phyloP scores from a whole-genome alignment of 306 rosid genomes.

The Cyamopsis tetragonoloba region DNA sequence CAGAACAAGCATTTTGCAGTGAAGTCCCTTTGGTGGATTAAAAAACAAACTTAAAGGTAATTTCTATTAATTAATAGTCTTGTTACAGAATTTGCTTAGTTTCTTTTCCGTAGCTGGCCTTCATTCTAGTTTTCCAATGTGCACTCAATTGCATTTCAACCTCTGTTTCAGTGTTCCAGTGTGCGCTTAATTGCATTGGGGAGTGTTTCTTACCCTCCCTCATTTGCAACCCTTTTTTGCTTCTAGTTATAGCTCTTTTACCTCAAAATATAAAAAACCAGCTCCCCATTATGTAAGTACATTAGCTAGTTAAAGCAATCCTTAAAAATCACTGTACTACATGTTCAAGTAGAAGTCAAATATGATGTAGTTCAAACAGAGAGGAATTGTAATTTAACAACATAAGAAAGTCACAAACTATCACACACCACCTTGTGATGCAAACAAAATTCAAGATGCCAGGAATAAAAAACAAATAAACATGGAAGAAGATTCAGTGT shows the following conservation, averaged over 20 bases:
- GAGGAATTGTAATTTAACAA: neutral
- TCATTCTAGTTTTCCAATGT: neutral
- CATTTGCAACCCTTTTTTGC: neutral
- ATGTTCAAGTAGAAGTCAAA: neutral
- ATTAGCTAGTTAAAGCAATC: neutral
- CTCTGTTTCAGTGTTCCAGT: too few species aligned
- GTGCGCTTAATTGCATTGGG: too few species aligned
- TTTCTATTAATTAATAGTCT: neutral
- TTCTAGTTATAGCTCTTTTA: neutral
- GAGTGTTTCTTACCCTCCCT: neutral
- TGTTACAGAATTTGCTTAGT: neutral
- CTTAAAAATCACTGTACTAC: neutral
- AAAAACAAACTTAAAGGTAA: neutral
- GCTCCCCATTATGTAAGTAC: neutral
- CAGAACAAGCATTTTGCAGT: neutral
- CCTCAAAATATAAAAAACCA: neutral
- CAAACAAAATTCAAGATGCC: constrained; percentile 2
- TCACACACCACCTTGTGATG: neutral
- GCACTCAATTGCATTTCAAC: too few species aligned
- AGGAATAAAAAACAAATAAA: neutral
- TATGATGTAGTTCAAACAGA: neutral
- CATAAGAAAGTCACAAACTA: neutral
- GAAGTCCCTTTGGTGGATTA: neutral
- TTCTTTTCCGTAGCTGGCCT: neutral
- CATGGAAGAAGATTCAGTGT: neutral